A percentile compares a stretch with the other conserved stretches of the same genome.
phyloP scores from a whole-genome alignment of 257 asterid species.

The Solanum appendiculatum region DNA sequence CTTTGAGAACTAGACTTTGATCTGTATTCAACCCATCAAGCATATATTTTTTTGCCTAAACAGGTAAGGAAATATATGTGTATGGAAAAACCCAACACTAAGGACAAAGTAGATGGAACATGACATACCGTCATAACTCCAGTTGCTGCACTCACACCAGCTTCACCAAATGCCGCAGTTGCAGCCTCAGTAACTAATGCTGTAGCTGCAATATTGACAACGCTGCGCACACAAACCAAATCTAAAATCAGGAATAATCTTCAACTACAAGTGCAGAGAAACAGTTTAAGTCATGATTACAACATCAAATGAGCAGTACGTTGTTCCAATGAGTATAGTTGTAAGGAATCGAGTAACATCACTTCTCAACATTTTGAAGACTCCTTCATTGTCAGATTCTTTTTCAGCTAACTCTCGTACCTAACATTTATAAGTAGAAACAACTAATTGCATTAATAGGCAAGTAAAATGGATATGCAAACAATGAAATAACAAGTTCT shows the following conservation, averaged over 20 bases:
- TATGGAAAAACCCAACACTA: background rate
- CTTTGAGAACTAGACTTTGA: background rate
- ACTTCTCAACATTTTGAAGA: conserved; percentile 81
- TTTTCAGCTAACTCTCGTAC: conserved; percentile 96
- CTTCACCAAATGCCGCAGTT: conserved; percentile 90
- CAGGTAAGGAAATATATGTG: background rate
- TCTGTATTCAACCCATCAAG: background rate
- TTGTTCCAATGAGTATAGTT: conserved; percentile 98
- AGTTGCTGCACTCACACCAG: conserved; percentile 95
- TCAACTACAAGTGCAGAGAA: conserved; percentile 24
- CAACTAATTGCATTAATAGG: background rate
- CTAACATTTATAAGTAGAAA: conserved; percentile 29
- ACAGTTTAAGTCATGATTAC: conserved; percentile 6
- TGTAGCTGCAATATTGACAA: conserved; percentile 96
- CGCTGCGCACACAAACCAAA: conserved; percentile 55
- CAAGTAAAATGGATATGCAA: background rate
- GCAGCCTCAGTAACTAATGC: conserved; percentile 98
- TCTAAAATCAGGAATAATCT: conserved; percentile 34
- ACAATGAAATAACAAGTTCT: background rate
- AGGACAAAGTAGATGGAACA: background rate
- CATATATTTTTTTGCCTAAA: background rate
- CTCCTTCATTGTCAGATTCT: conserved; percentile 75
- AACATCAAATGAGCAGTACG: conserved; percentile 50
- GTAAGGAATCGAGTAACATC: conserved; percentile 97
- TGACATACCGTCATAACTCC: conserved; percentile 92